Evolutionary conservation across 768 basidiomycete species (phyloP), one percentile per base, ranked within the genome.

Genomic region (Tulasnella sp.): DNA sequence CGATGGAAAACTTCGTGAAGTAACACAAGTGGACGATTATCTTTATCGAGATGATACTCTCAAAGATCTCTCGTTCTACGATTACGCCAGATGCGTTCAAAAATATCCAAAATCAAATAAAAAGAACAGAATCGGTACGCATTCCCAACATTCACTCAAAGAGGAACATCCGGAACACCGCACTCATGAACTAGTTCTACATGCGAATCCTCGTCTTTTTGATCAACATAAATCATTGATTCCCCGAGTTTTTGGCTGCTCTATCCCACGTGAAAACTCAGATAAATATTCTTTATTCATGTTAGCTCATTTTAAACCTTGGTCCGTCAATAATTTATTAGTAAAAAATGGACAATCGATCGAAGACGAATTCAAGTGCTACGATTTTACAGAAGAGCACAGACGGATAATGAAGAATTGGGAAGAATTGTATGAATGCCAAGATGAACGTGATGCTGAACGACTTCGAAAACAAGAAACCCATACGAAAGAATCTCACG

Each of bases 391-490:
- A 3, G 8, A 37, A 4, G n/a, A 25, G 3, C 44, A 22, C 6
- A 12, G 6, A 3, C 16, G 6, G 5, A 53, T 67, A 10, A 60
- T 65, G 50, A 44, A 54, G 5, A 66, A 66, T 37, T 66, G 66
- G 66, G 60, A 66, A 33, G 64, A 60, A 15, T 56, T 66, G 0
- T 47, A 66, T 58, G 66, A 66, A 46, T 66, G 66, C 53, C 58
- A 63, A 37, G 66, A 67, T 61, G 58, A 60, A 41, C 34, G 60
- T 16, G 66, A 67, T 56, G 64, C 65, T n/a, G 66, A 67, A 20
- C 24, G 58, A 12, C 37, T 63, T 0, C 22, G 35, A 22, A 62
- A 60, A 37, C 41, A 28, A 9, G 53, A 50, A 12, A 1, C 19
- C 4, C 19, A 44, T 33, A 6, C 53, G 5, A 16, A 20, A 39